Evolutionary conservation across 805 yeast genomes (phyloP).

Genomic region (Wickerhamiella vanderwaltii): DNA sequence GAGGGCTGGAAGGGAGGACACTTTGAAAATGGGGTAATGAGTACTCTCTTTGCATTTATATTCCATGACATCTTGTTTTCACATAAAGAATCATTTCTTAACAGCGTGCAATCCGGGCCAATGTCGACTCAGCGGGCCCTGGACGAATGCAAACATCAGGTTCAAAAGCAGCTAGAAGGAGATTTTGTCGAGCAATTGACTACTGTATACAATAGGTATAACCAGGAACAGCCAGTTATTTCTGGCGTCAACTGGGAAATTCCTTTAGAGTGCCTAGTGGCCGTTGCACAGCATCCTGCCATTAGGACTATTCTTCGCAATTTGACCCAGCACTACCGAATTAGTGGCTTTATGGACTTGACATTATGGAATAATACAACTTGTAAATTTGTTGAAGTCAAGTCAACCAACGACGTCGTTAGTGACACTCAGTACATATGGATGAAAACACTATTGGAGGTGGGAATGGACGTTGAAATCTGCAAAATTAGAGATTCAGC

Average conservation of each 20-base stretch:
- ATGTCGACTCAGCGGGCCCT: conserved; percentile 23
- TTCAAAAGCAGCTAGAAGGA: conserved; percentile 21
- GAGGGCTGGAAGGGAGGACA: conserved; percentile 29
- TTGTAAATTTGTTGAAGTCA: conserved; percentile 26
- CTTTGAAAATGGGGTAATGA: conserved; percentile 26
- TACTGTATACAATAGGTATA: background rate
- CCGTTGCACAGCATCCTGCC: conserved; percentile 15
- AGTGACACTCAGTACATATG: conserved; percentile 30
- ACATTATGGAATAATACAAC: conserved; percentile 23
- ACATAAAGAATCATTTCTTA: conserved; percentile 24
- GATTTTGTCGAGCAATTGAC: conserved; percentile 10
- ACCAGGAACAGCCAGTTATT: conserved; percentile 20
- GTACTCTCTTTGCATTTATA: conserved; percentile 23
- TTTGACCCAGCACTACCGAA: conserved; percentile 5
- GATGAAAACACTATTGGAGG: conserved; percentile 25
- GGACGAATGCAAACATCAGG: conserved; percentile 17
- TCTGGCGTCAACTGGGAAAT: conserved; percentile 27
- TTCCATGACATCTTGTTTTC: conserved; percentile 27
- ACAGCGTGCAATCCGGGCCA: conserved; percentile 27
- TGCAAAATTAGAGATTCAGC: conserved; percentile 19
- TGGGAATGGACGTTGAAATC: conserved; percentile 26
- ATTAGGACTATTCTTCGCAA: conserved; percentile 10
- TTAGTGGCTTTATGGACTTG: conserved; percentile 30
- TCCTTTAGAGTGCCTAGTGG: conserved; percentile 9
- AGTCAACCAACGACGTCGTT: conserved; percentile 29